phyloP scores from a whole-genome alignment of 2,329 filamentous ascomycete species.

The Endothia cerciana region DNA sequence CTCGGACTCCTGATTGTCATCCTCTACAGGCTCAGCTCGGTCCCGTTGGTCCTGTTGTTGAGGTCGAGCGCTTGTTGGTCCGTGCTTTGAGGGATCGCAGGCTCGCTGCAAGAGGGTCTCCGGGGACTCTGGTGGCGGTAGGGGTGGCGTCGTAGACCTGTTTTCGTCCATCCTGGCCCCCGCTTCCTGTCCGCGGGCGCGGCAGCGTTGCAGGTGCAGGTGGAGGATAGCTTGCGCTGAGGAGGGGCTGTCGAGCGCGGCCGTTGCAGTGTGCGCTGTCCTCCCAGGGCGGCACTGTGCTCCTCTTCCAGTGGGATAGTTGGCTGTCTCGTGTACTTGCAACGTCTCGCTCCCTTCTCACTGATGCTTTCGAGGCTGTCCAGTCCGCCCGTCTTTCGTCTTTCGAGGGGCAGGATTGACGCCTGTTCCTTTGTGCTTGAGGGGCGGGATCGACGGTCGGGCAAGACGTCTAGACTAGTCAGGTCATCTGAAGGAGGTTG shows the following conservation, averaged over 20 bases:
- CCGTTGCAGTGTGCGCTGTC: not conserved
- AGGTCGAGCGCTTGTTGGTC: constrained; percentile 5
- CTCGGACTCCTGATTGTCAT: constrained; percentile 5
- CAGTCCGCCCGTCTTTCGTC: not conserved
- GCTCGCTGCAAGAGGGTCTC: constrained; percentile 9
- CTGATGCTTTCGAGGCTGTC: not conserved
- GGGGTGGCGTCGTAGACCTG: constrained; percentile 28
- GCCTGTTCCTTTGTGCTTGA: not conserved
- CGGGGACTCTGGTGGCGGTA: constrained; percentile 23
- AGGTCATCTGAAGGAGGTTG: not conserved
- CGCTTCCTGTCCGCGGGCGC: not conserved
- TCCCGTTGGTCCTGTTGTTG: constrained; percentile 9
- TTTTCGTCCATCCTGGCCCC: constrained; percentile 19
- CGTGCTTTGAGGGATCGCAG: not conserved
- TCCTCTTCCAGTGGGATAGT: not conserved
- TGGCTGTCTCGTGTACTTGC: not conserved
- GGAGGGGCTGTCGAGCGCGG: not conserved
- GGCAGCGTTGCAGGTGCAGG: not conserved
- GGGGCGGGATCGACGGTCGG: too few relatives aligned
- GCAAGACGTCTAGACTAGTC: not conserved
- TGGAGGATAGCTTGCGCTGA: not conserved
- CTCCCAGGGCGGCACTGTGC: not conserved
- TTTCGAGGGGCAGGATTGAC: not conserved
- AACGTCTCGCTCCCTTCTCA: not conserved
- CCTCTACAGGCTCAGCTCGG: not conserved